Evolutionary conservation across 768 basidiomycete species (phyloP).

Genomic region (Leccinum aurantiacum): DNA sequence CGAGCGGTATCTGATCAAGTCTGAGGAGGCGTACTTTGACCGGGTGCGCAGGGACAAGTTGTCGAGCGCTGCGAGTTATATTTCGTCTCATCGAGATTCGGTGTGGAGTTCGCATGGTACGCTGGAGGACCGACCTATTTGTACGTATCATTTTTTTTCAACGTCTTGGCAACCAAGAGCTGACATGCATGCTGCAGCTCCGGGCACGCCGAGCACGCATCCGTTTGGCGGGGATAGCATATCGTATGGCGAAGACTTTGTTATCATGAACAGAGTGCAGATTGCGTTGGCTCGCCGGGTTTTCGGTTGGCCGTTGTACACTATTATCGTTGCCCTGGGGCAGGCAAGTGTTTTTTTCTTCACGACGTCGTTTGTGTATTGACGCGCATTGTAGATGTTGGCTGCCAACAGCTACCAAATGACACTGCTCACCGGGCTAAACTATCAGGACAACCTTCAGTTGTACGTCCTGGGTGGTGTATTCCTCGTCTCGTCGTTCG

Average conservation of each 20-base stretch:
- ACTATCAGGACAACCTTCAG: slow-evolving; percentile 76
- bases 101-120: slow-evolving; percentile 68
- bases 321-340: slow-evolving; percentile 82
- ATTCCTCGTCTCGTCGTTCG: slow-evolving; percentile 80
- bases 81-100: slow-evolving; percentile 78
- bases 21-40: slow-evolving; percentile 91
- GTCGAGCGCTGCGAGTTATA: slow-evolving; percentile 74
- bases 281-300: slow-evolving; percentile 80
- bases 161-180: slow-evolving; percentile 14
- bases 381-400: slow-evolving; percentile 55
- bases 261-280: slow-evolving; percentile 82
- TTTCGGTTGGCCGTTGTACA: slow-evolving; percentile 88
- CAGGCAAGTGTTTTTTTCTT: slow-evolving; percentile 48
- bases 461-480: slow-evolving; percentile 89
- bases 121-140: slow-evolving; percentile 63
- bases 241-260: slow-evolving; percentile 56
- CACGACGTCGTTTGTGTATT: not conserved
- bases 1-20: slow-evolving; percentile 86
- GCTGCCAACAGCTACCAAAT: slow-evolving; percentile 95
- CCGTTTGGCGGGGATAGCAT: slow-evolving; percentile 48
- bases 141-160: slow-evolving; percentile 43
- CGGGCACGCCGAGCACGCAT: slow-evolving; percentile 51
- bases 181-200: slow-evolving; percentile 25
- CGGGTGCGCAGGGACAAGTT: slow-evolving; percentile 88
- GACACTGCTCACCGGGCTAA: slow-evolving; percentile 83